A percentile compares a stretch with the other conserved stretches of the same genome.
These are phyloP conservation scores for Tripterygium wilfordii DNA, from an alignment of 177 flowering plant genomes.

Conservation along the genomic window DNA sequence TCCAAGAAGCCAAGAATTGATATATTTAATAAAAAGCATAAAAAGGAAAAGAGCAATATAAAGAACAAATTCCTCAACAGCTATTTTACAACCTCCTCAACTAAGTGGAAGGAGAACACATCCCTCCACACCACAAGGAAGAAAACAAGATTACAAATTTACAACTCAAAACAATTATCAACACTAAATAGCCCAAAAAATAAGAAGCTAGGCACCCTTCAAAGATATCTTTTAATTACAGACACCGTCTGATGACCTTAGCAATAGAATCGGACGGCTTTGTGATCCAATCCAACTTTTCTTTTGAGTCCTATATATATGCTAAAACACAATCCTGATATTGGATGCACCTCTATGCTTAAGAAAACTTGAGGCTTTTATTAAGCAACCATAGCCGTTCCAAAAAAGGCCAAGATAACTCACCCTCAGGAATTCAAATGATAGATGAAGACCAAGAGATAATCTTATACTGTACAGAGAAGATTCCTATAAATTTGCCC, in stretches of 20 bases:
- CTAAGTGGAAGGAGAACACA: no score
- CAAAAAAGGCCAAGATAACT: conserved; percentile 17
- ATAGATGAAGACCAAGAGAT: conserved; percentile 7
- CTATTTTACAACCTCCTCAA: no score
- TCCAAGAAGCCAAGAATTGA: no score
- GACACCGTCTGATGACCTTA: conserved; percentile 4
- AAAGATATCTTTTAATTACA: conserved; percentile 6
- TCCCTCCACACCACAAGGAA: no score
- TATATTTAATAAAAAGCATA: no score
- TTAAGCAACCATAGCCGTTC: conserved; percentile 21
- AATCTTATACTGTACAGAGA: conserved; percentile 21
- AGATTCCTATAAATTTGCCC: conserved; percentile 15
- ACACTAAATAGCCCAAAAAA: neutral
- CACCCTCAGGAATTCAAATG: conserved; percentile 16
- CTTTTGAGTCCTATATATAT: neutral
- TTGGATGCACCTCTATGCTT: neutral
- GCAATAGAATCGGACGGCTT: conserved; percentile 2
- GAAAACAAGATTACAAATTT: neutral
- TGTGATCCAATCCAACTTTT: conserved; percentile 4
- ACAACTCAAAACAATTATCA: neutral
- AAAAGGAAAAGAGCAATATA: no score
- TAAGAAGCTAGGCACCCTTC: conserved; percentile 3
- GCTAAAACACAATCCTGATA: conserved; percentile 2
- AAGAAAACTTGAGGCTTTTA: conserved; percentile 8
- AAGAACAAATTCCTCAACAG: no score